Conservation (phyloP, 176 grass and related monocot species). For the Triticum timopheevii region DNA sequence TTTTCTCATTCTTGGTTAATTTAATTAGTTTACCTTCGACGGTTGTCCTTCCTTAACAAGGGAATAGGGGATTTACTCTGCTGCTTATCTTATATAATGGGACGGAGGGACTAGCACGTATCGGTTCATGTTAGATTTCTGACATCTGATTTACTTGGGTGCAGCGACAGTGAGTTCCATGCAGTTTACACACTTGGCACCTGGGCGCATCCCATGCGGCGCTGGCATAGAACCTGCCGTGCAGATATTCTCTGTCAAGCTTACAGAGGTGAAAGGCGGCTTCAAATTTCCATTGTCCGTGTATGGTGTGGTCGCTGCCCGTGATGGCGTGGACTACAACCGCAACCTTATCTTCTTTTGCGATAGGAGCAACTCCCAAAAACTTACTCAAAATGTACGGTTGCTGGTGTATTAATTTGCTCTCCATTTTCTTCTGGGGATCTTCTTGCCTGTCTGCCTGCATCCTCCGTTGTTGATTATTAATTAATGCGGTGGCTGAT, state of each 20-base stretch:
- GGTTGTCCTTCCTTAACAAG: not conserved
- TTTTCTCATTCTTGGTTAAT: too few species aligned
- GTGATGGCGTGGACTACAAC: not conserved
- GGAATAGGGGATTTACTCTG: not conserved
- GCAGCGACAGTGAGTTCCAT: not conserved
- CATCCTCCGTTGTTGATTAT: too few species aligned
- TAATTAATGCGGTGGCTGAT: too few species aligned
- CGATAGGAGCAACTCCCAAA: not conserved
- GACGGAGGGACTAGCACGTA: too few species aligned
- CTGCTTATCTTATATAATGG: too few species aligned
- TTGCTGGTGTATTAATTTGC: not conserved
- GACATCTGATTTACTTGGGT: not conserved
- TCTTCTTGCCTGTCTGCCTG: too few species aligned
- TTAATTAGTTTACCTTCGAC: too few species aligned
- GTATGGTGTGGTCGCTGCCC: not conserved
- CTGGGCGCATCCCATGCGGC: not conserved
- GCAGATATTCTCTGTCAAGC: not conserved
- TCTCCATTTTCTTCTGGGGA: too few species aligned
- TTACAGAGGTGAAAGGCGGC: not conserved
- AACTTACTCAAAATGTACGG: not conserved
- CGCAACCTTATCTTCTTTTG: not conserved
- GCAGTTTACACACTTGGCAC: not conserved
- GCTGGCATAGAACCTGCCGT: not conserved
- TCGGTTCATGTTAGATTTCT: not conserved
- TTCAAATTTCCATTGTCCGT: not conserved